Evolutionary conservation across 805 yeast species (phyloP), one percentile per base, ranked within the genome.

Genomic region (Lipomyces anomalus): DNA sequence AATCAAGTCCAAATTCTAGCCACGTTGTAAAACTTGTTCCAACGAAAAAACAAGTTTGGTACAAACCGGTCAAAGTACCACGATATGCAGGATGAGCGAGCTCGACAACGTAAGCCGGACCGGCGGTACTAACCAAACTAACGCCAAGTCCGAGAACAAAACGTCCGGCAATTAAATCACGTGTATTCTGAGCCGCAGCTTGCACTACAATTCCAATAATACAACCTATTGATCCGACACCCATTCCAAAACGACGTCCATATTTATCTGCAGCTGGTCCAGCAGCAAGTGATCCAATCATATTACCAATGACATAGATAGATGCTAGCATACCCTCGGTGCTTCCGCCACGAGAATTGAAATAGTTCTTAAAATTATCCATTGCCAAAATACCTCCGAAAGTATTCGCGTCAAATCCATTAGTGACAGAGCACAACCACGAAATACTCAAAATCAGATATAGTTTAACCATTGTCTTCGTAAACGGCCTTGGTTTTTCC

Each of bases 101-200:
- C 20, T 55, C 58, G 18, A 56, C 50, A 22, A 43, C 52, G 48
- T 51, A 51, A 18, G 46, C 33, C 4, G 78, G 76, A 0, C 74
- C 75, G 45, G 74, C 60, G 57, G 70, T 68, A 1, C 79, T 67
- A 35, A 75, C 66, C 9, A 72, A 70, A 2, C 81, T 81, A 42
- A 74, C 73, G 23, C 79, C 78, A 6, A 76, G 36, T 5, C 81
- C 81, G 22, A 75, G 66, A 40, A 75, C 56, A 35, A 71, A 71
- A 51, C 82, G 65, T 6, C 80, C 80, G 2, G 74, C 73, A 13
- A 9, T 9, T 9, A 26, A 9, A 13, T 26, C 9, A 13, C 30
- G 9, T 13, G 9, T 26, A 13, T 26, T 26, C 11, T 9, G 9
- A 13, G 30, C 30, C 11, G 11, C 9, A 13, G 30, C 30, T 13